A percentile compares a stretch with the other conserved stretches of the same genome.
Evolutionary conservation across 257 asterid genomes (phyloP).

Genomic region (Petunia axillaris): DNA sequence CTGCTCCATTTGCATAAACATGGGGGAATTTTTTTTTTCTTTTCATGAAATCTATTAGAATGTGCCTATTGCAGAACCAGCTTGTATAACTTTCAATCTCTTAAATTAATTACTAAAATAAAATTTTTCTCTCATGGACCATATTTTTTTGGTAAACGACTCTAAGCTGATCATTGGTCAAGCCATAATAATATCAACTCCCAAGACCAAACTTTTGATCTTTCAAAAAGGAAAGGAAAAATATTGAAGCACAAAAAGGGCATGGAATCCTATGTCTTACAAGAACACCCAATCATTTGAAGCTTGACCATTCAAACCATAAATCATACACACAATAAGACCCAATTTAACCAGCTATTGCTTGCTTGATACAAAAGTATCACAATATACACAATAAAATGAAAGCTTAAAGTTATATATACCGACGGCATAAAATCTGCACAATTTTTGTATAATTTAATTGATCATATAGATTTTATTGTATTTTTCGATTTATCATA

Average conservation of each 20-base stretch:
- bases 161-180: constrained; percentile 22
- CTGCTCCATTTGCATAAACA: too few relatives aligned
- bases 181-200: constrained; percentile 20
- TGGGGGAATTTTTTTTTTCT: background rate
- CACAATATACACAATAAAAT: background rate
- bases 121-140: background rate
- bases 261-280: constrained; percentile 74
- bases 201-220: constrained; percentile 30
- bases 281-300: constrained; percentile 65
- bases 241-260: constrained; percentile 38
- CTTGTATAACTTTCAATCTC: background rate
- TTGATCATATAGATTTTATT: background rate
- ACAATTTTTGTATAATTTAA: background rate
- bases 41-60: background rate
- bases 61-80: background rate
- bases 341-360: constrained; percentile 38
- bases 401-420: background rate
- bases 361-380: constrained; percentile 29
- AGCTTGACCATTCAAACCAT: constrained; percentile 87
- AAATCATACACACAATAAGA: constrained; percentile 52
- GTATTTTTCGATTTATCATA: background rate
- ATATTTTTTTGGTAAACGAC: background rate
- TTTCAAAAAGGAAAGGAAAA: constrained; percentile 45
- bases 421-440: fast-evolving
- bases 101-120: background rate